These are phyloP conservation scores for Zasmidium citrigriseum DNA, from an alignment of 2,329 filamentous ascomycete species.

Conservation along the genomic window DNA sequence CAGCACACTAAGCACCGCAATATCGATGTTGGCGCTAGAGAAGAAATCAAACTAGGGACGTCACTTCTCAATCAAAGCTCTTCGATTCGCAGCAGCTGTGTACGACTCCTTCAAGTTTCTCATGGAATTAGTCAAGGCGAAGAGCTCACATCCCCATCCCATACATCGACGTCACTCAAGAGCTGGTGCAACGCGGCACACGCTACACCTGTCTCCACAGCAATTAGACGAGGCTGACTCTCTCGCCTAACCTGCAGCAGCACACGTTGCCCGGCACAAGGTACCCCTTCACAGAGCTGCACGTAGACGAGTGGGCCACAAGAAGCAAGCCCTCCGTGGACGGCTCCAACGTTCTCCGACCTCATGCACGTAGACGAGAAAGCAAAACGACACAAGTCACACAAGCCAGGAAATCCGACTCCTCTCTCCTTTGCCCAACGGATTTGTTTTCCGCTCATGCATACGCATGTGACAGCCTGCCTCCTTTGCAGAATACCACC, in stretches of 20 bases:
- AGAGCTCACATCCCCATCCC: not conserved
- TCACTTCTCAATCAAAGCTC: not conserved
- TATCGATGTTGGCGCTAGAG: not conserved
- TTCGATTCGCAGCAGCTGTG: not conserved
- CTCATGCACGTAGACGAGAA: constrained; percentile 3
- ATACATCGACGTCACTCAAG: not conserved
- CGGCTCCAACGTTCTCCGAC: not conserved
- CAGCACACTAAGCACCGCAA: not conserved
- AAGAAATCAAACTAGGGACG: not conserved
- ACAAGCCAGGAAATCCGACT: not conserved
- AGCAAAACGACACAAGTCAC: not conserved
- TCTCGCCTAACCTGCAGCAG: not conserved
- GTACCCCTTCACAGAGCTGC: not conserved
- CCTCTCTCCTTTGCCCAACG: not conserved
- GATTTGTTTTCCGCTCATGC: not conserved
- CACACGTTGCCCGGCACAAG: not conserved
- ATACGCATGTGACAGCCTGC: not conserved
- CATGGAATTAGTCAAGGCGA: not conserved
- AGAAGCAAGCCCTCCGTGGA: not conserved
- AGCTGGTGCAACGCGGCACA: not conserved
- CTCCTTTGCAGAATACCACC: not conserved
- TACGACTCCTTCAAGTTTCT: not conserved
- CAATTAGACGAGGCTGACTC: not conserved
- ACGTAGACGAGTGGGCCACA: not conserved
- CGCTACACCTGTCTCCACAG: too few relatives aligned